phyloP scores from a whole-genome alignment of 2,329 filamentous ascomycete genomes.

The Stachybotrys chlorohalonatus region DNA sequence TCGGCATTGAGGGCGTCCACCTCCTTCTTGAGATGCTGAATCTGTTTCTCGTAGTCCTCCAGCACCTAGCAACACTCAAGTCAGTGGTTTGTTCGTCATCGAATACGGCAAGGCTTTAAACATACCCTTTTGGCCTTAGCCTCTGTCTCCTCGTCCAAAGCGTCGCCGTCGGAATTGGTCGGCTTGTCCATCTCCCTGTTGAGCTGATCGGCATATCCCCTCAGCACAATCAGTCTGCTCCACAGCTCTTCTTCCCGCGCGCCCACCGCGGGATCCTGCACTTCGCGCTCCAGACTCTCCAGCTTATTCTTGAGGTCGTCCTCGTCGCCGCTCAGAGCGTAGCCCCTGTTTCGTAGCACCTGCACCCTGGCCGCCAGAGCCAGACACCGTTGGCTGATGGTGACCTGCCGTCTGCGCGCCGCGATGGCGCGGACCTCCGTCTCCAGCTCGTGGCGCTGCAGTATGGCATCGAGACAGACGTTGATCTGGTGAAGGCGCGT shows the following conservation, averaged over 20 bases:
- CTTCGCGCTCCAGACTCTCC: constrained; percentile 55
- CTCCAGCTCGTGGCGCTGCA: constrained; percentile 68
- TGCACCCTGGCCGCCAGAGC: constrained; percentile 72
- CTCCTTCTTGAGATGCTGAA: constrained; percentile 67
- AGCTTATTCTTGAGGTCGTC: constrained; percentile 70
- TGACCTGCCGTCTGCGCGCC: constrained; percentile 62
- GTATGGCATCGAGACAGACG: constrained; percentile 59
- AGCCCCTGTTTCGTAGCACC: constrained; percentile 71
- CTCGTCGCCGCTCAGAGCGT: constrained; percentile 70
- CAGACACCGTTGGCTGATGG: constrained; percentile 64
- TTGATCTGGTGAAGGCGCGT: constrained; percentile 72
- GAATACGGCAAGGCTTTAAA: neutral
- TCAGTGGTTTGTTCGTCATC: neutral
- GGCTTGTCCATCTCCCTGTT: constrained; percentile 66
- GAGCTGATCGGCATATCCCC: constrained; percentile 63
- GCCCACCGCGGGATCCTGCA: constrained; percentile 65
- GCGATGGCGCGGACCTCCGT: constrained; percentile 66
- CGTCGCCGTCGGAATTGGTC: constrained; percentile 44
- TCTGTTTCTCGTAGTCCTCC: constrained; percentile 73
- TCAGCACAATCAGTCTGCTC: constrained; percentile 68
- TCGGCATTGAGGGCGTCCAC: constrained; percentile 53
- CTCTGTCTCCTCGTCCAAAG: constrained; percentile 61
- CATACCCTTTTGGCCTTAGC: constrained; percentile 66
- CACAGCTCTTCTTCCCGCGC: constrained; percentile 78
- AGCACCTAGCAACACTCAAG: constrained; percentile 48